Evolutionary conservation across 805 yeast species (phyloP).

Genomic region (Saccharomycopsis sp.): DNA sequence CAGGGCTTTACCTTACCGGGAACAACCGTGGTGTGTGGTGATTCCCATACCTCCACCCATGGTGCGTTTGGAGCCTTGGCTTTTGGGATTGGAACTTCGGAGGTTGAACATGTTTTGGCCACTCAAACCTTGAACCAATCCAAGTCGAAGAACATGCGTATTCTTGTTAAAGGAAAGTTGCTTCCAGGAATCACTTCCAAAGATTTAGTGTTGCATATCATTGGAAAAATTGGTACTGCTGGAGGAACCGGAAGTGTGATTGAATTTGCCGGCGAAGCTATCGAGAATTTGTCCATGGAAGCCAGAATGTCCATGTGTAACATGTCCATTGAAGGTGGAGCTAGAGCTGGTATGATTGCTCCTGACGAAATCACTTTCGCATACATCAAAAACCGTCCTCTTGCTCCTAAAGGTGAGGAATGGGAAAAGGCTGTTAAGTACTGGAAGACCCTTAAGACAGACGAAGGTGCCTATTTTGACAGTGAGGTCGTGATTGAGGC

Average conservation of each 20-base stretch:
- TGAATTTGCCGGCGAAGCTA: conserved; percentile 95
- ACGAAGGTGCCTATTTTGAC: conserved; percentile 87
- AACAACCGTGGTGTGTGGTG: conserved; percentile 98
- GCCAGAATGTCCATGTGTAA: conserved; percentile 99
- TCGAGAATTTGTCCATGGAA: conserved; percentile 85
- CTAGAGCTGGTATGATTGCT: conserved; percentile 98
- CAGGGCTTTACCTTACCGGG: conserved; percentile 99
- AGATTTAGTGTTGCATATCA: conserved; percentile 89
- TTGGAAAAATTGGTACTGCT: conserved; percentile 96
- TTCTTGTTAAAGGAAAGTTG: conserved; percentile 77
- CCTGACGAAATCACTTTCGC: conserved; percentile 89
- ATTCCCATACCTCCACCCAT: conserved; percentile 97
- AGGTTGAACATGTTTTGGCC: conserved; percentile 97
- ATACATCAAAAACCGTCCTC: conserved; percentile 87
- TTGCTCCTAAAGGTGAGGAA: conserved; percentile 88
- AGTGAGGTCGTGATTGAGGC: conserved; percentile 76
- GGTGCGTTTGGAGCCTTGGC: conserved; percentile 98
- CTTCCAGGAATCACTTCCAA: conserved; percentile 90
- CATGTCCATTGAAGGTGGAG: conserved; percentile 99
- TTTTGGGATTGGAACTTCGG: conserved; percentile 98
- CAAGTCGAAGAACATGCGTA: conserved; percentile 93
- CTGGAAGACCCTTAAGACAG: conserved; percentile 86
- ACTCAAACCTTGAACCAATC: conserved; percentile 94
- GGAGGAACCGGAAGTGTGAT: conserved; percentile 98
- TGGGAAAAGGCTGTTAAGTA: conserved; percentile 92